phyloP scores from a whole-genome alignment of 805 yeast species.

The Monosporozyma siamensis region DNA sequence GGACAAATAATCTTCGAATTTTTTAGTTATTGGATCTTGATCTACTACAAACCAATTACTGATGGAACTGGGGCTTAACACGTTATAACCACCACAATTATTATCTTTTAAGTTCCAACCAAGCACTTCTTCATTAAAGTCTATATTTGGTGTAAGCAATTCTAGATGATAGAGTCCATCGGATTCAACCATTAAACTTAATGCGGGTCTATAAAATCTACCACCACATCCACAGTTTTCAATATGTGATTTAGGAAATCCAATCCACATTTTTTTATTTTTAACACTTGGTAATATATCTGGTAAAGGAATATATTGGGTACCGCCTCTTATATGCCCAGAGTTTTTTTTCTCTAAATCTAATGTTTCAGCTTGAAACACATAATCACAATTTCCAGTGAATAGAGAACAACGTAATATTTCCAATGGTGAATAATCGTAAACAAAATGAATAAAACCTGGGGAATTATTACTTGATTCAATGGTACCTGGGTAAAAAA shows the following conservation, averaged over 20 bases:
- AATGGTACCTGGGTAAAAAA: slow-evolving; percentile 7
- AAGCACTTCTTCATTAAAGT: slow-evolving; percentile 11
- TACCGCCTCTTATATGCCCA: slow-evolving; percentile 11
- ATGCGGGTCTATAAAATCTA: slow-evolving; percentile 14
- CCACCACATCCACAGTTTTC: slow-evolving; percentile 15
- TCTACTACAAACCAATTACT: slow-evolving; percentile 13
- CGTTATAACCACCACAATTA: slow-evolving; percentile 10
- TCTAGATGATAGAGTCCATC: slow-evolving; percentile 12
- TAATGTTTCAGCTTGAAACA: slow-evolving; percentile 10
- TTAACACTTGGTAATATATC: slow-evolving; percentile 9
- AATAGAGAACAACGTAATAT: slow-evolving; percentile 11
- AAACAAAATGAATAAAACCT: slow-evolving; percentile 12
- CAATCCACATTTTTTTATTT: slow-evolving; percentile 15
- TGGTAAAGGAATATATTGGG: slow-evolving; percentile 12
- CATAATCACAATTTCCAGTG: slow-evolving; percentile 10
- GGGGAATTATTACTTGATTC: slow-evolving; percentile 14
- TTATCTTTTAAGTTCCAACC: slow-evolving; percentile 13
- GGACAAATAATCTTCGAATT: slow-evolving; percentile 32
- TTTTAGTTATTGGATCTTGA: slow-evolving; percentile 11
- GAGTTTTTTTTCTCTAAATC: slow-evolving; percentile 7
- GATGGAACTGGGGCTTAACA: slow-evolving; percentile 14
- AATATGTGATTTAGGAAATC: slow-evolving; percentile 15
- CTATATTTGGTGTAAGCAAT: slow-evolving; percentile 11
- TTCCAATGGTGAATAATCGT: slow-evolving; percentile 12
- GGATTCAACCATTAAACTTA: slow-evolving; percentile 8